These are phyloP conservation scores for Aspergillus pseudotamarii DNA, from an alignment of 2,329 filamentous ascomycete species.

Conservation along the genomic window DNA sequence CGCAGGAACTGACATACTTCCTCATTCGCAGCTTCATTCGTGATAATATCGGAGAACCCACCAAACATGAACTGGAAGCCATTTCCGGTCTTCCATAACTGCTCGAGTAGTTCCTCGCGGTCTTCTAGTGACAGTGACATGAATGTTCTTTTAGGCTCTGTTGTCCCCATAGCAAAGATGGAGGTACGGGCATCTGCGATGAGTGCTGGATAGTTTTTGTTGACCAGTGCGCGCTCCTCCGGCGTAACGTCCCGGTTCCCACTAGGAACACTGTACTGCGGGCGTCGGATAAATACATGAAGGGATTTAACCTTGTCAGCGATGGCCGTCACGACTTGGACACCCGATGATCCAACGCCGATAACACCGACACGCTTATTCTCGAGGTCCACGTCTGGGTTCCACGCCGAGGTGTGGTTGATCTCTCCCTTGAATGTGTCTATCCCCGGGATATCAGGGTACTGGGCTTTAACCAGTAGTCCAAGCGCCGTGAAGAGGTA, in stretches of 20 bases:
- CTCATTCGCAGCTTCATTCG: conserved; percentile 42
- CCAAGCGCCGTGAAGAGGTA: conserved; percentile 25
- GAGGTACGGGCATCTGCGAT: conserved; percentile 3
- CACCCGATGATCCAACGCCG: conserved; percentile 30
- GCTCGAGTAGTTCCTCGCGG: conserved; percentile 16
- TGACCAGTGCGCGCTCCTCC: conserved; percentile 27
- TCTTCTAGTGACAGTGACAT: conserved; percentile 12
- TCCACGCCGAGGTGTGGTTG: conserved; percentile 59
- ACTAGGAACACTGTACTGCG: conserved; percentile 41
- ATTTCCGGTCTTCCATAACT: conserved; percentile 6
- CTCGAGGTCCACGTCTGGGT: conserved; percentile 47
- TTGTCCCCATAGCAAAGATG: conserved; percentile 14
- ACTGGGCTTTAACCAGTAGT: conserved; percentile 45
- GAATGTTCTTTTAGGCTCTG: conserved; percentile 6
- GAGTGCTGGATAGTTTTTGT: conserved; percentile 13
- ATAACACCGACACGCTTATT: conserved; percentile 55
- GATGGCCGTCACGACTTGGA: conserved; percentile 33
- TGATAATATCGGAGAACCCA: conserved; percentile 40
- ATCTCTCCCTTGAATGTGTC: conserved; percentile 55
- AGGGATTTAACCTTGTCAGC: conserved; percentile 30
- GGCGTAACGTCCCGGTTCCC: conserved; percentile 29
- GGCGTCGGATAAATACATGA: conserved; percentile 39
- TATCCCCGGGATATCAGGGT: conserved; percentile 56
- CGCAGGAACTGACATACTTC: conserved; percentile 41
- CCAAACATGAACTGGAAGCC: conserved; percentile 15